These are phyloP conservation scores for Penicillium sp. DNA, from an alignment of 2,329 filamentous ascomycete genomes.

Conservation along the genomic window DNA sequence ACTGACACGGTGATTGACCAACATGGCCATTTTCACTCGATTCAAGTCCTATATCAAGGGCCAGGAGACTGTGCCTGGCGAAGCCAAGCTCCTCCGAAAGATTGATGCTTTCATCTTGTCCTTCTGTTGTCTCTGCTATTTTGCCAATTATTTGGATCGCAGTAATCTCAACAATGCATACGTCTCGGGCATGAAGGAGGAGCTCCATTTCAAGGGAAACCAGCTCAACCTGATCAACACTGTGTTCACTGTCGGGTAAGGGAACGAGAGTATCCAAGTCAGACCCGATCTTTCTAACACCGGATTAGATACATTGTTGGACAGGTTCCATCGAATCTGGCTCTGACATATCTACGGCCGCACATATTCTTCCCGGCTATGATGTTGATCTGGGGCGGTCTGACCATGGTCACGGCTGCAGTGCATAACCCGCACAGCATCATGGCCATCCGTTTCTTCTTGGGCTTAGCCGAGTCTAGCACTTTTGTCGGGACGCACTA, in stretches of 20 bases:
- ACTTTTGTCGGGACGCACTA: slow-evolving; percentile 43
- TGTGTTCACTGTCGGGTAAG: slow-evolving; percentile 29
- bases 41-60: slow-evolving; percentile 10
- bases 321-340: slow-evolving; percentile 30
- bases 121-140: slow-evolving; percentile 53
- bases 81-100: slow-evolving; percentile 54
- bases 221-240: slow-evolving; percentile 35
- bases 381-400: slow-evolving; percentile 37
- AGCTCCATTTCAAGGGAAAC: slow-evolving; percentile 37
- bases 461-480: slow-evolving; percentile 39
- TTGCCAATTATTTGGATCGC: slow-evolving; percentile 54
- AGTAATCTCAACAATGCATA: slow-evolving; percentile 56
- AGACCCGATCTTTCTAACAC: not conserved
- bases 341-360: slow-evolving; percentile 33
- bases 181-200: slow-evolving; percentile 42
- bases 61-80: slow-evolving; percentile 14
- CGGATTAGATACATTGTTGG: slow-evolving; percentile 25
- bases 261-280: not conserved
- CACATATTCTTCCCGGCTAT: slow-evolving; percentile 34
- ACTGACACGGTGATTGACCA: not conserved
- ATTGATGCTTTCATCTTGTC: slow-evolving; percentile 55
- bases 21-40: slow-evolving; percentile 4
- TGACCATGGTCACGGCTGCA: slow-evolving; percentile 40
- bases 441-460: slow-evolving; percentile 45
- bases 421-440: slow-evolving; percentile 35